Evolutionary conservation across 1,284 basidiomycete species (phyloP).

Genomic region (Ganoderma leucocontextum): DNA sequence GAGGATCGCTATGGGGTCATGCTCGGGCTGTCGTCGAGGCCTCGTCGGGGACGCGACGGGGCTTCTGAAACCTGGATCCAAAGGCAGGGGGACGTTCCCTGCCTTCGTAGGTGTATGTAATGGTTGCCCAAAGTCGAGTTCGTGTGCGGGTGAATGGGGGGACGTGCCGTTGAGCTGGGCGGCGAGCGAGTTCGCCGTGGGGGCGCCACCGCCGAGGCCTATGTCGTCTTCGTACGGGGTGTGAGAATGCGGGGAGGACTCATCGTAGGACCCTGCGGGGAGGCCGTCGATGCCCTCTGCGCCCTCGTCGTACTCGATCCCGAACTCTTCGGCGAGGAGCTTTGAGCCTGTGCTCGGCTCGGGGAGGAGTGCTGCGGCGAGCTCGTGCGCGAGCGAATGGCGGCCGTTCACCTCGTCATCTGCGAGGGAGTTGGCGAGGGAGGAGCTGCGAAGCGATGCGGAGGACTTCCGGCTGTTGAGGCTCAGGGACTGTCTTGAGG

Average conservation of each 20-base stretch:
- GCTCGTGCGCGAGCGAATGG: slow-evolving; percentile 82
- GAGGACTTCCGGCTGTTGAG: slow-evolving; percentile 53
- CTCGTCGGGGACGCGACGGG: slow-evolving; percentile 44
- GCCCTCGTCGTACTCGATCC: slow-evolving; percentile 86
- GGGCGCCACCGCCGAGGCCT: slow-evolving; percentile 36
- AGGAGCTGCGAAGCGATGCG: slow-evolving; percentile 50
- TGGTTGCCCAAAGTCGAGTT: slow-evolving; percentile 4
- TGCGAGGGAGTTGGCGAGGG: slow-evolving; percentile 44
- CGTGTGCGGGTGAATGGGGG: slow-evolving; percentile 26
- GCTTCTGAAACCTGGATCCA: slow-evolving; percentile 56
- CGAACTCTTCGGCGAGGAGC: slow-evolving; percentile 83
- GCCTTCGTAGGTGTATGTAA: slow-evolving; percentile 28
- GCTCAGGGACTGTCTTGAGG: slow-evolving; percentile 54
- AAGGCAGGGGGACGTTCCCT: slow-evolving; percentile 40
- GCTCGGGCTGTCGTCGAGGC: slow-evolving; percentile 49
- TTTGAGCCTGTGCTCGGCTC: slow-evolving; percentile 79
- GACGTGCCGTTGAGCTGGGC: slow-evolving; percentile 29
- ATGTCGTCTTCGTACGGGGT: slow-evolving; percentile 24
- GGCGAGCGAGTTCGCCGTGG: slow-evolving; percentile 28
- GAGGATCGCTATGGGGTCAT: slow-evolving; percentile 76
- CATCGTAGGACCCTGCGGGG: slow-evolving; percentile 28
- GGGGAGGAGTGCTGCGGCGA: slow-evolving; percentile 83
- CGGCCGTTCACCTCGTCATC: slow-evolving; percentile 55
- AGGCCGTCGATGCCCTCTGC: slow-evolving; percentile 79
- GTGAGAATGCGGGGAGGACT: slow-evolving; percentile 8